Conservation (phyloP, 2,329 filamentous ascomycete genomes). For the Capronia coronata region DNA sequence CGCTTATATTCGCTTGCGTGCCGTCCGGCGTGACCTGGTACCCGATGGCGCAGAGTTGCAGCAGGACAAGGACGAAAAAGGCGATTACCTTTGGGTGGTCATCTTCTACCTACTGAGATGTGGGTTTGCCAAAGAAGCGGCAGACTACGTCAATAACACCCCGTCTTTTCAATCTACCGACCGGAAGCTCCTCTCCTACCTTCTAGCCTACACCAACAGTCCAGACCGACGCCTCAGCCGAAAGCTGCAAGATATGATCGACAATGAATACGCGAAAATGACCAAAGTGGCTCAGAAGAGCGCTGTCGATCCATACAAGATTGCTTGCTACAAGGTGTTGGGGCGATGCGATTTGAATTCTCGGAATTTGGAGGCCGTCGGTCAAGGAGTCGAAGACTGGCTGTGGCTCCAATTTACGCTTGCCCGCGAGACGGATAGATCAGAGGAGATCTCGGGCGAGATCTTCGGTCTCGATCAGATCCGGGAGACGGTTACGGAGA, state of each 20-base stretch:
- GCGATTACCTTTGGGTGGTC: conserved; percentile 74
- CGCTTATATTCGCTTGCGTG: conserved; percentile 79
- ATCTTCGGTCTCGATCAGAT: conserved; percentile 61
- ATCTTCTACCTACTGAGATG: conserved; percentile 86
- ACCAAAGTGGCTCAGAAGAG: conserved; percentile 77
- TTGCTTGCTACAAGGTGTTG: conserved; percentile 97
- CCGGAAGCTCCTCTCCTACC: conserved; percentile 79
- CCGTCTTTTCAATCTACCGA: conserved; percentile 83
- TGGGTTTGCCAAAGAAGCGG: conserved; percentile 76
- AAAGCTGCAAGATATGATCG: conserved; percentile 78
- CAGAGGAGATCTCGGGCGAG: conserved; percentile 57
- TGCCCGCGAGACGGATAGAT: conserved; percentile 55
- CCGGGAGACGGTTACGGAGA: conserved; percentile 74
- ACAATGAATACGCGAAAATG: conserved; percentile 81
- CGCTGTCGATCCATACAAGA: conserved; percentile 86
- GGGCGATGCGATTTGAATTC: conserved; percentile 63
- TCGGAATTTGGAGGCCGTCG: conserved; percentile 52
- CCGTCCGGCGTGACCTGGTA: conserved; percentile 73
- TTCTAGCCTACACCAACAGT: conserved; percentile 73
- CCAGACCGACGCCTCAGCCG: conserved; percentile 69
- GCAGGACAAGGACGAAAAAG: conserved; percentile 62
- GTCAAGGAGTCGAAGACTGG: conserved; percentile 59
- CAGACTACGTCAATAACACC: conserved; percentile 75
- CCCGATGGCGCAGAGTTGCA: conserved; percentile 75
- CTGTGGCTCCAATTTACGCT: conserved; percentile 61